A percentile compares a stretch with the other conserved stretches of the same genome.
Conservation (phyloP, 1,284 basidiomycete species). For the Puccinia hordei region DNA sequence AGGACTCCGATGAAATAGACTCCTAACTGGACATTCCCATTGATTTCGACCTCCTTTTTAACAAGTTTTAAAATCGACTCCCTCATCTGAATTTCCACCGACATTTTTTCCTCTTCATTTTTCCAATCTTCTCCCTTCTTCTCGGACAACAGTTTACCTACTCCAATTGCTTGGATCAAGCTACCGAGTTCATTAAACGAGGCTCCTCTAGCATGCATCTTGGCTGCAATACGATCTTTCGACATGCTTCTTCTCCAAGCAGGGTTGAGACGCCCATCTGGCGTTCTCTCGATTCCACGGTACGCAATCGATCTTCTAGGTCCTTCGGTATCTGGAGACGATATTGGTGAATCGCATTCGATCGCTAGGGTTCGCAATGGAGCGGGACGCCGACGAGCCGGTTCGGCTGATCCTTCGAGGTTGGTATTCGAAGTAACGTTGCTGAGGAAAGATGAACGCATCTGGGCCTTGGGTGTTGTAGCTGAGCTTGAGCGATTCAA, state of each 20-base stretch:
- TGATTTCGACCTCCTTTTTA: slow-evolving; percentile 22
- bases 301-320: slow-evolving; percentile 1
- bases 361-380: slow-evolving; percentile 17
- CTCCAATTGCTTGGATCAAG: slow-evolving; percentile 38
- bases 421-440: slow-evolving; percentile 12
- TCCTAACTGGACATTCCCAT: slow-evolving; percentile 41
- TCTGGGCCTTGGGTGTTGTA: slow-evolving; percentile 35
- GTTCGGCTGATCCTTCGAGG: slow-evolving; percentile 25
- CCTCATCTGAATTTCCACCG: slow-evolving; percentile 37
- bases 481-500: slow-evolving; percentile 25
- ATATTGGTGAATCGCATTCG: slow-evolving; percentile 35
- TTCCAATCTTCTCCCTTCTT: slow-evolving; percentile 35
- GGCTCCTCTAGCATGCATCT: slow-evolving; percentile 42
- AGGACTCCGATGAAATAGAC: slow-evolving; percentile 32
- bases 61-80: slow-evolving; percentile 40
- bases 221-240: slow-evolving; percentile 32
- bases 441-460: slow-evolving; percentile 24
- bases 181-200: slow-evolving; percentile 35
- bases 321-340: slow-evolving; percentile 34
- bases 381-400: slow-evolving; percentile 30
- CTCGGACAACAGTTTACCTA: slow-evolving; percentile 12
- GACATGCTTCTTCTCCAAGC: slow-evolving; percentile 41
- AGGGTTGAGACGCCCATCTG: slow-evolving; percentile 17
- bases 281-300: slow-evolving; percentile 17
- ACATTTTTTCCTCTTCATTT: slow-evolving; percentile 28